phyloP scores from a whole-genome alignment of 345 rosid species.

The Pugionium cornutum region DNA sequence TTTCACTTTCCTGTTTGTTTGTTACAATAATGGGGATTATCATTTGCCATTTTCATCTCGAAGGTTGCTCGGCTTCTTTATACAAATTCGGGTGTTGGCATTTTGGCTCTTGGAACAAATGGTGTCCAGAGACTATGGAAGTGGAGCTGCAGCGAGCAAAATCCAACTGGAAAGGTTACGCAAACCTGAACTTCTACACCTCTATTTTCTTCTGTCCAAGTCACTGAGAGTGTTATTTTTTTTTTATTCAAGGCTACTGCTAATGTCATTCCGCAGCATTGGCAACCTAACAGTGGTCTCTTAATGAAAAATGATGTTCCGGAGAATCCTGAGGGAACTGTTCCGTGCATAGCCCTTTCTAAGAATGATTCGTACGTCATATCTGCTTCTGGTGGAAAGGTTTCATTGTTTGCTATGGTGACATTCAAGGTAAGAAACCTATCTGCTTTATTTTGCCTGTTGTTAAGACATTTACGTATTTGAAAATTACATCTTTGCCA shows the following conservation, averaged over 20 bases:
- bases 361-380: slow-evolving; percentile 89
- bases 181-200: too few species aligned
- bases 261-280: slow-evolving; percentile 70
- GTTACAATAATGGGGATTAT: neutral
- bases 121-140: slow-evolving; percentile 82
- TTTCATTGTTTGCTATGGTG: slow-evolving; percentile 89
- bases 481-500: slow-evolving; percentile 14
- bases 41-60: slow-evolving; percentile 29
- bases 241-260: slow-evolving; percentile 62
- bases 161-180: slow-evolving; percentile 78
- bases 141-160: slow-evolving; percentile 74
- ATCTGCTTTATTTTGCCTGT: too few species aligned
- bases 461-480: neutral
- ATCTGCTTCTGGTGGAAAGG: slow-evolving; percentile 93
- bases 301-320: slow-evolving; percentile 76
- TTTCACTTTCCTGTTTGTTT: slow-evolving; percentile 18
- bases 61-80: slow-evolving; percentile 86
- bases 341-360: slow-evolving; percentile 90
- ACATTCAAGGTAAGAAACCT: slow-evolving; percentile 64
- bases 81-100: slow-evolving; percentile 78
- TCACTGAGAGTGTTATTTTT: neutral
- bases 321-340: slow-evolving; percentile 74
- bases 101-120: slow-evolving; percentile 80
- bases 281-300: slow-evolving; percentile 96
- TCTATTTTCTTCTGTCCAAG: neutral